A percentile compares a stretch with the other conserved stretches of the same genome.
These are phyloP conservation scores for Lodderomyces orthopsilosis DNA, from an alignment of 1,139 yeast species.

Conservation along the genomic window DNA sequence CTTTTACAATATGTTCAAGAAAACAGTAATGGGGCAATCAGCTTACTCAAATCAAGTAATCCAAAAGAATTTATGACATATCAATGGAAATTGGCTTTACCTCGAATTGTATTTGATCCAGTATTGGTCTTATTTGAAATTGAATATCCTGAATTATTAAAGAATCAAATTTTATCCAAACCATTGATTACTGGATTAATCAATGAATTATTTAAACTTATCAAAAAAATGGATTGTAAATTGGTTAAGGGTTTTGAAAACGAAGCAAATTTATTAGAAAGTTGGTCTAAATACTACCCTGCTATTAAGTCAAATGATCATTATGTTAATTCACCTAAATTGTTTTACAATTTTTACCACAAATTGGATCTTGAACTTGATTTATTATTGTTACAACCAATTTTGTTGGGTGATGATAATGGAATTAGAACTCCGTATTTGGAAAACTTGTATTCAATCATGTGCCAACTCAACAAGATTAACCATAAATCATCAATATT, in stretches of 20 bases:
- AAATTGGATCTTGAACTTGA: slow-evolving; percentile 62
- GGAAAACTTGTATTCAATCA: slow-evolving; percentile 78
- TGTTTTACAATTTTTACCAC: slow-evolving; percentile 62
- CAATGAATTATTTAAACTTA: slow-evolving; percentile 68
- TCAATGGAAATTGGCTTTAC: slow-evolving; percentile 85
- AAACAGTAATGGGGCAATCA: slow-evolving; percentile 30
- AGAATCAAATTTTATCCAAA: slow-evolving; percentile 71
- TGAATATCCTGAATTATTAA: slow-evolving; percentile 55
- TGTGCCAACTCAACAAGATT: slow-evolving; percentile 63
- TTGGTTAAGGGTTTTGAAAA: slow-evolving; percentile 63
- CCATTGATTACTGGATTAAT: slow-evolving; percentile 81
- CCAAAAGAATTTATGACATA: slow-evolving; percentile 63
- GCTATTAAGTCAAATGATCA: slow-evolving; percentile 22
- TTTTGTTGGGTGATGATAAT: slow-evolving; percentile 79
- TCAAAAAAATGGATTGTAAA: slow-evolving; percentile 76
- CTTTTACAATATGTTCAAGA: slow-evolving; percentile 36
- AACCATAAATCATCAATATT: slow-evolving; percentile 39
- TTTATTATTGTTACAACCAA: slow-evolving; percentile 77
- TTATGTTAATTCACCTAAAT: slow-evolving; percentile 45
- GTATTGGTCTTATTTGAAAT: slow-evolving; percentile 71
- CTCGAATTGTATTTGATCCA: slow-evolving; percentile 76
- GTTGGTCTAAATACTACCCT: slow-evolving; percentile 52
- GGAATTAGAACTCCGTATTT: slow-evolving; percentile 85
- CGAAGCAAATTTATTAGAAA: slow-evolving; percentile 55
- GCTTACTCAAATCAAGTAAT: slow-evolving; percentile 48